These are phyloP conservation scores for Bruguiera hainesii DNA, from an alignment of 441 rosid species.

Conservation along the genomic window DNA sequence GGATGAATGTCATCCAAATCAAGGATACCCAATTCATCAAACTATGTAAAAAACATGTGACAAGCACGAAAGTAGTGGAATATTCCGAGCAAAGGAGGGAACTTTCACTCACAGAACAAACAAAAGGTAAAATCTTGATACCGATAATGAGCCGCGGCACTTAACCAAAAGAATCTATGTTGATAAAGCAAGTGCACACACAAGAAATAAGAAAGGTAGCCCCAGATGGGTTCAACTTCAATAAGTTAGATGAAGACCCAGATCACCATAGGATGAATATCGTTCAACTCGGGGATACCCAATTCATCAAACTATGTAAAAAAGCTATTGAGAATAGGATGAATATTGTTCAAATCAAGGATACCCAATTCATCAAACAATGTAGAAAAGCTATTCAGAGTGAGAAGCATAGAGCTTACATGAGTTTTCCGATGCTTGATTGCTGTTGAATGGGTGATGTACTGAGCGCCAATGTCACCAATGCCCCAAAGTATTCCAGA, in stretches of 20 bases:
- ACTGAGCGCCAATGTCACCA: conserved; percentile 92
- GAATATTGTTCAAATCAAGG: neutral
- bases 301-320: neutral
- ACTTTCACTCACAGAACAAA: conserved; percentile 3
- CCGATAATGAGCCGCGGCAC: neutral
- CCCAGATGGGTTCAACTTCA: neutral
- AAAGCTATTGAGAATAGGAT: neutral
- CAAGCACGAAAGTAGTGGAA: neutral
- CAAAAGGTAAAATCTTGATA: neutral
- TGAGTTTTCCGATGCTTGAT: conserved; percentile 36
- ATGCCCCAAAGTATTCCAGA: conserved; percentile 90
- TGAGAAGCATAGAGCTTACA: conserved; percentile 25
- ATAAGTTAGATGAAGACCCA: conserved; percentile 2
- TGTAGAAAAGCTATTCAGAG: neutral
- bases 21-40: conserved; percentile 5
- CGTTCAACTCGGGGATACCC: conserved; percentile 1
- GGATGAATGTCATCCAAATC: neutral
- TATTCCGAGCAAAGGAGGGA: neutral
- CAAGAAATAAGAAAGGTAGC: neutral
- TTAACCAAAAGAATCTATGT: neutral
- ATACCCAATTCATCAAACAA: conserved; percentile 10
- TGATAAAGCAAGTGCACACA: neutral
- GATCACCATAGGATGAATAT: neutral
- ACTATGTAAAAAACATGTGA: neutral
- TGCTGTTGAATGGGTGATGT: conserved; percentile 79